Base-by-base conservation (phyloP, 345 rosid species). In the Aegle marmelos region DNA sequence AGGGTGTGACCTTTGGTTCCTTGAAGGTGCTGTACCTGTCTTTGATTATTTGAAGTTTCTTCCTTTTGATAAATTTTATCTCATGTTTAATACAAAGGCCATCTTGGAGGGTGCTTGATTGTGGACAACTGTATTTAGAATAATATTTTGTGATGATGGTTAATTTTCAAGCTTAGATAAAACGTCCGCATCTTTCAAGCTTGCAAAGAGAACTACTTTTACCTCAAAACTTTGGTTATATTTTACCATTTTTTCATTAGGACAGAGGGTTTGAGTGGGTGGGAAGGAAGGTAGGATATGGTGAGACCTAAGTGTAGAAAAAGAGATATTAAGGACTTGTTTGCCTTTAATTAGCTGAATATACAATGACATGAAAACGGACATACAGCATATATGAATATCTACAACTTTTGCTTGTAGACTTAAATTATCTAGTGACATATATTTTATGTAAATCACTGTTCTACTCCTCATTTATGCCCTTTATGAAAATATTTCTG, bases 1-100 rank as follows among this genome's bases (percentile, higher is more conserved):
- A 90, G 82, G 99, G 99, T 48, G 84, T 96, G 79, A 82, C 93
- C 28, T 94, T 83, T 70, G 97, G 98, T 79, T 94, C 98, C 4
- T 87, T 94, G 75, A 85, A 97, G 96, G 98, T 91, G 75, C 75
- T 9, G 39, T 75, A 6, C 19, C 30, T 72, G 61, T 27, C n/a
- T 16, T 69, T 72, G 21, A 65, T 28, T 17, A 37, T 59, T 59
- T 76, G 16, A 68, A 30, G 31, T 33, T 62, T 68, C 28, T 54
- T 71, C 33, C 50, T 45, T 45, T 45, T 45, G 50, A 45, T 45
- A 11, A 45, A 45, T 11, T 9, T 65, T 31, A 57, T 3, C 3
- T 34, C 13, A 30, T 65, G 21, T 66, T 34, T 53, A 2, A 48
- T 65, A 8, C 8, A 0, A 31, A 48, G 28, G 21, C 9, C 33